A percentile compares a stretch with the other conserved stretches of the same genome.
These are phyloP conservation scores for Prunus yedoensis DNA, from an alignment of 331 rosid genomes.

Conservation along the genomic window DNA sequence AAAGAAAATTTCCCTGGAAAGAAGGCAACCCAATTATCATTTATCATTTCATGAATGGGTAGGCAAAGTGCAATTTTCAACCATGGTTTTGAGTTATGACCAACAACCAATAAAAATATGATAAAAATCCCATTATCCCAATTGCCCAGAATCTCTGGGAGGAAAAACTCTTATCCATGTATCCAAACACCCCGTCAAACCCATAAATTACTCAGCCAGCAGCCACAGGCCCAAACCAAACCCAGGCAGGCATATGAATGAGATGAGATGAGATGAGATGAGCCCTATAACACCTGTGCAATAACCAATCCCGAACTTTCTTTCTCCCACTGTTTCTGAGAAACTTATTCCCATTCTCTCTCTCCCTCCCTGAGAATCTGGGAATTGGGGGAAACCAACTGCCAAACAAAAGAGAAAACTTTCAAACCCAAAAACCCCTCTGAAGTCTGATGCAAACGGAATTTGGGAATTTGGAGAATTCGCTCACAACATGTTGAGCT, in stretches of 20 bases:
- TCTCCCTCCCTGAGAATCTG: constrained; percentile 7
- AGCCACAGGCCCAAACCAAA: background rate
- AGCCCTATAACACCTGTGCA: background rate
- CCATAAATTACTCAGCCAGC: background rate
- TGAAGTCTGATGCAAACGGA: constrained; percentile 26
- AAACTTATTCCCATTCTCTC: background rate
- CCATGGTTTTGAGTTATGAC: background rate
- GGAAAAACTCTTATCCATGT: background rate
- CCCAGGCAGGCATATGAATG: background rate
- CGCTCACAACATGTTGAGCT: constrained; percentile 57
- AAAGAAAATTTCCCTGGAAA: background rate
- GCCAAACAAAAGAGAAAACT: background rate
- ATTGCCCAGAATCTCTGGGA: background rate
- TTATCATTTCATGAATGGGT: background rate
- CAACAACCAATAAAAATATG: background rate
- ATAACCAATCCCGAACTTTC: background rate
- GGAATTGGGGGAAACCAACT: constrained; percentile 8
- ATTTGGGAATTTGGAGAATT: constrained; percentile 23
- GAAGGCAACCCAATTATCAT: background rate
- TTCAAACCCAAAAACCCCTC: background rate
- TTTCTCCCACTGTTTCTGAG: background rate
- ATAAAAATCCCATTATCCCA: background rate
- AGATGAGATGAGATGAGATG: background rate
- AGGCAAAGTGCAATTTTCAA: constrained; percentile 1
- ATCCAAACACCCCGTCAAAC: background rate